Percentiles rank a stretch among this genome's conserved stretches.
Evolutionary conservation across 257 asterid genomes (phyloP).

Genomic region (Voacanga thouarsii): DNA sequence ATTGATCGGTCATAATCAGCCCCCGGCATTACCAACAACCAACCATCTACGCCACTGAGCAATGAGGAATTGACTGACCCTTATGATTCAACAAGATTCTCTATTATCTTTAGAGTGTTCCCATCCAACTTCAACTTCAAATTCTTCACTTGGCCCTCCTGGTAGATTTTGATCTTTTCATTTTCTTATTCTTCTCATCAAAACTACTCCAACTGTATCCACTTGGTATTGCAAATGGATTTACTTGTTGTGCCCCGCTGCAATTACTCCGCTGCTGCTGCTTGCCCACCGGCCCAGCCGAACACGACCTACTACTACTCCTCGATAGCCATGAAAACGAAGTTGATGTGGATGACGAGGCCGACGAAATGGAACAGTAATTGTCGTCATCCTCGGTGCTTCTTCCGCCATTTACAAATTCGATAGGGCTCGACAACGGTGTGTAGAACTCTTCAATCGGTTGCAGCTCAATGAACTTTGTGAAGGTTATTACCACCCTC

Average conservation of each 20-base stretch:
- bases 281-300: conserved; percentile 22
- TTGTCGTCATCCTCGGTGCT: conserved; percentile 20
- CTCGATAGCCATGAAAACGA: conserved; percentile 28
- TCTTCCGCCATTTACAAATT: conserved; percentile 23
- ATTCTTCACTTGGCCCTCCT: conserved; percentile 45
- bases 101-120: not conserved
- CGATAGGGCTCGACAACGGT: conserved; percentile 75
- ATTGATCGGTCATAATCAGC: not conserved
- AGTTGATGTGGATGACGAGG: conserved; percentile 1
- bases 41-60: not conserved
- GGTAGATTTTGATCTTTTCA: conserved; percentile 57
- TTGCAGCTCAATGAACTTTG: conserved; percentile 74
- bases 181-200: conserved; percentile 54
- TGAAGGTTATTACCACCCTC: conserved; percentile 83
- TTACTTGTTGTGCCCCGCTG: conserved; percentile 28
- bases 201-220: conserved; percentile 72
- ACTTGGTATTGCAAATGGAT: conserved; percentile 72
- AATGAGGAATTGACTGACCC: not conserved
- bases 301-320: conserved; percentile 31
- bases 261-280: conserved; percentile 24
- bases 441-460: conserved; percentile 76
- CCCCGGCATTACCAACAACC: not conserved
- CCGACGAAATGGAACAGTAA: conserved; percentile 38
- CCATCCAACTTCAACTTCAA: not conserved
- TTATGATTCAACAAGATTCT: not conserved